Evolutionary conservation across 257 asterid genomes (phyloP).

Genomic region (Avicennia marina): DNA sequence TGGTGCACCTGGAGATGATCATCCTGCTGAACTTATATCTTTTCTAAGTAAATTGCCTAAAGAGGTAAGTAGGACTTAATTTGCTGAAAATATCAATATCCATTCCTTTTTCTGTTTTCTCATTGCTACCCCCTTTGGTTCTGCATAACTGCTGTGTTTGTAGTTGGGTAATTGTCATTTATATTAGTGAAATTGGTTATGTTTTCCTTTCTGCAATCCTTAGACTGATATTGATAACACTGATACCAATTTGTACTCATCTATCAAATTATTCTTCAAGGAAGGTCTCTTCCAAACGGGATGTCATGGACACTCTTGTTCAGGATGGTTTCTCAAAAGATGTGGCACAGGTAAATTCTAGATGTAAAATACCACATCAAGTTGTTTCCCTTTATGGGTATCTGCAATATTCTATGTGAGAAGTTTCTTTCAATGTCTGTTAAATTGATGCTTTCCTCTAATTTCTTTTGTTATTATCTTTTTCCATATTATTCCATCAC

Average conservation of each 20-base stretch:
- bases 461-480: not conserved
- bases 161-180: no score
- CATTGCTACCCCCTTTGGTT: no score
- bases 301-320: slow-evolving; percentile 65
- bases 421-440: not conserved
- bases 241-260: no score
- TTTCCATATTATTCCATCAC: slow-evolving; percentile 16
- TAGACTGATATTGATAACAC: no score
- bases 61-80: slow-evolving; percentile 44
- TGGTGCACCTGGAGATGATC: slow-evolving; percentile 96
- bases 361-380: not conserved
- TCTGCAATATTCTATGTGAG: not conserved
- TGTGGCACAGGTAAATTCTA: slow-evolving; percentile 76
- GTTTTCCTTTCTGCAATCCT: no score
- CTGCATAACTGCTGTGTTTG: no score
- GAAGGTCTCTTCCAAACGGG: slow-evolving; percentile 86
- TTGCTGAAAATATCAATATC: slow-evolving; percentile 1
- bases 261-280: slow-evolving; percentile 41
- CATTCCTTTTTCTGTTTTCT: not conserved
- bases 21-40: slow-evolving; percentile 89
- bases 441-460: not conserved
- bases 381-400: not conserved
- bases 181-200: no score
- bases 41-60: slow-evolving; percentile 61
- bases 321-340: slow-evolving; percentile 81